A percentile compares a stretch with the other conserved stretches of the same genome.
Evolutionary conservation across 2,329 filamentous ascomycete genomes (phyloP).

Genomic region (Claviceps capensis): DNA sequence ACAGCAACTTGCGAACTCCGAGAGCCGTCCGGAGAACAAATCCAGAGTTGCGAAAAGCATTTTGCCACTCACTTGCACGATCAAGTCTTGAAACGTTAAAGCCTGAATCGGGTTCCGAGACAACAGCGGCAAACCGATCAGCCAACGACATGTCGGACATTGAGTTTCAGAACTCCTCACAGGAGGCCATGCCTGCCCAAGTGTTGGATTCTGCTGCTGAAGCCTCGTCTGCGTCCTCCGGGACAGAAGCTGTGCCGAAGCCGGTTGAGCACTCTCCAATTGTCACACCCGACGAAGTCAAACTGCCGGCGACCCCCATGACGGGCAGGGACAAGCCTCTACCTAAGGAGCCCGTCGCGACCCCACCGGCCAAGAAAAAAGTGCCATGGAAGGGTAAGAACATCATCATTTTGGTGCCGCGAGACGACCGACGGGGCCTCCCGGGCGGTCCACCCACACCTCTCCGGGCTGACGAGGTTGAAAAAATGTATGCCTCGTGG

Average conservation of each 20-base stretch:
- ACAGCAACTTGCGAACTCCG: constrained; percentile 34
- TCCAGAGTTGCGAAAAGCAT: constrained; percentile 10
- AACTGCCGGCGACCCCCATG: constrained; percentile 21
- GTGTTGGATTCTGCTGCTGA: constrained; percentile 8
- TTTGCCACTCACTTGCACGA: constrained; percentile 29
- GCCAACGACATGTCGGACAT: constrained; percentile 20
- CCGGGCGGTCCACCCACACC: constrained; percentile 39
- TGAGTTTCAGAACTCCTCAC: constrained; percentile 7
- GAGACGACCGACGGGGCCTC: constrained; percentile 51
- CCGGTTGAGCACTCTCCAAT: background rate
- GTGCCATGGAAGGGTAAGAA: constrained; percentile 63
- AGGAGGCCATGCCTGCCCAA: constrained; percentile 4
- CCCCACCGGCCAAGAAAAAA: constrained; percentile 54
- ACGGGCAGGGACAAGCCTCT: constrained; percentile 22
- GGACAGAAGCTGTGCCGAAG: background rate
- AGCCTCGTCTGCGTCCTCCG: background rate
- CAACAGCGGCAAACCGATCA: constrained; percentile 3
- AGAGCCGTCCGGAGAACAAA: constrained; percentile 20
- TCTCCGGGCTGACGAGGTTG: constrained; percentile 39
- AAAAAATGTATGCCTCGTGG: constrained; percentile 51
- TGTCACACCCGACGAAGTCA: constrained; percentile 15
- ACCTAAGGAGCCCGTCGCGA: constrained; percentile 26
- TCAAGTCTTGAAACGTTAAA: constrained; percentile 45
- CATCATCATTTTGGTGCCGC: constrained; percentile 56
- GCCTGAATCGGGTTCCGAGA: constrained; percentile 14